These are phyloP conservation scores for Phytophthora kernoviae DNA, from an alignment of 352 stramenopile genomes.

Conservation along the genomic window DNA sequence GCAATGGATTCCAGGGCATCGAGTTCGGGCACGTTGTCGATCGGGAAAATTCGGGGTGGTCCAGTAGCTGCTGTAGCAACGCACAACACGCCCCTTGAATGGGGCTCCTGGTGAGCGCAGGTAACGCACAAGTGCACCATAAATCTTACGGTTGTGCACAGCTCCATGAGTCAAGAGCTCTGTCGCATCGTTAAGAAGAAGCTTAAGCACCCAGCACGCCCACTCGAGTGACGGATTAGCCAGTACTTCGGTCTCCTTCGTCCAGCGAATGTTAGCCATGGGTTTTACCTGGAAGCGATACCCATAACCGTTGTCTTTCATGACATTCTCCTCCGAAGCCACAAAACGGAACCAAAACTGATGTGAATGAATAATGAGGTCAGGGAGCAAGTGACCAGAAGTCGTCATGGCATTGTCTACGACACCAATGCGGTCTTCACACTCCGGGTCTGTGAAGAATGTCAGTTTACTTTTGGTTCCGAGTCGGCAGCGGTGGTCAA, in stretches of 20 bases:
- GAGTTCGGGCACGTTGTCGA: conserved; percentile 63
- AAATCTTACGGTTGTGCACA: conserved; percentile 85
- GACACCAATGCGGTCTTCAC: conserved; percentile 53
- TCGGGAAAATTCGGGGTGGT: conserved; percentile 65
- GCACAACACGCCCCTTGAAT: conserved; percentile 81
- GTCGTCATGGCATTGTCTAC: conserved; percentile 55
- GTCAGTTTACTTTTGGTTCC: conserved; percentile 70
- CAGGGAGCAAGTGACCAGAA: conserved; percentile 45
- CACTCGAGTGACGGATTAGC: conserved; percentile 80
- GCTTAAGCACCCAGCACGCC: conserved; percentile 85
- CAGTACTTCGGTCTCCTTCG: conserved; percentile 80
- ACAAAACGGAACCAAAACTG: conserved; percentile 87
- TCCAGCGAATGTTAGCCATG: conserved; percentile 80
- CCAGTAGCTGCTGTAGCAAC: conserved; percentile 80
- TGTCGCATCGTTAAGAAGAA: conserved; percentile 77
- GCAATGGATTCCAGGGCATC: conserved; percentile 67
- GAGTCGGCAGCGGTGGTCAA: conserved; percentile 80
- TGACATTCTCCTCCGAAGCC: conserved; percentile 63
- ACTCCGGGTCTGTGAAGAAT: conserved; percentile 78
- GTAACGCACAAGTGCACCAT: conserved; percentile 80
- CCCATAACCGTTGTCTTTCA: conserved; percentile 73
- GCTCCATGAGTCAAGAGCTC: conserved; percentile 67
- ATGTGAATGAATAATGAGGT: conserved; percentile 74
- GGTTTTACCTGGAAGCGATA: conserved; percentile 86
- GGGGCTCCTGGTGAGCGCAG: conserved; percentile 76